phyloP scores from a whole-genome alignment of 2,329 filamentous ascomycete species.

The Dactylellina cionopaga region DNA sequence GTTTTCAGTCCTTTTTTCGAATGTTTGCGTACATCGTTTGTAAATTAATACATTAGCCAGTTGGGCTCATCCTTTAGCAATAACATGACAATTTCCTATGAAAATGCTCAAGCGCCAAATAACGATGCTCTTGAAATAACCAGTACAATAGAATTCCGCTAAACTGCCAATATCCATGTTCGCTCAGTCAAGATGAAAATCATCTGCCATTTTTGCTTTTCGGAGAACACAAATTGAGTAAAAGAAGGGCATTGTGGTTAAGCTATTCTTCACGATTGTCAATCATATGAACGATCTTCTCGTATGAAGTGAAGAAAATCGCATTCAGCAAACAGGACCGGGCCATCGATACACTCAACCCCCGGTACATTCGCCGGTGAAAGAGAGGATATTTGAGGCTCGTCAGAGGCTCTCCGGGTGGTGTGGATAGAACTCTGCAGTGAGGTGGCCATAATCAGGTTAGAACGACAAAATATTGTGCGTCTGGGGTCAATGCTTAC shows the following conservation, averaged over 20 bases:
- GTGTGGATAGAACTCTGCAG: constrained; percentile 38
- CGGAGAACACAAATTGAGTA: not conserved
- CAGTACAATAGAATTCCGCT: not conserved
- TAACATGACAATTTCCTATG: not conserved
- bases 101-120: constrained; percentile 26
- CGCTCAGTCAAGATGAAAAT: not conserved
- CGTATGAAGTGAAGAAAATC: constrained; percentile 89
- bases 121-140: constrained; percentile 12
- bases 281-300: constrained; percentile 72
- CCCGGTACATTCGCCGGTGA: constrained; percentile 80
- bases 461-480: not conserved
- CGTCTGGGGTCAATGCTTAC: constrained; percentile 6
- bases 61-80: not conserved
- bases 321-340: constrained; percentile 85
- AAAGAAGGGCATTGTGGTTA: not conserved
- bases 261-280: constrained; percentile 44
- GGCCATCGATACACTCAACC: constrained; percentile 82
- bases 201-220: no score
- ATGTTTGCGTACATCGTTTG: not conserved
- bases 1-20: no score
- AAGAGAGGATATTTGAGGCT: constrained; percentile 80
- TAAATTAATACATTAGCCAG: not conserved
- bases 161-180: not conserved
- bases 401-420: constrained; percentile 39
- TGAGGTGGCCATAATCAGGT: constrained; percentile 54